A percentile compares a stretch with the other conserved stretches of the same genome.
phyloP scores from a whole-genome alignment of 2,329 filamentous ascomycete species.

The Talaromyces sp. region DNA sequence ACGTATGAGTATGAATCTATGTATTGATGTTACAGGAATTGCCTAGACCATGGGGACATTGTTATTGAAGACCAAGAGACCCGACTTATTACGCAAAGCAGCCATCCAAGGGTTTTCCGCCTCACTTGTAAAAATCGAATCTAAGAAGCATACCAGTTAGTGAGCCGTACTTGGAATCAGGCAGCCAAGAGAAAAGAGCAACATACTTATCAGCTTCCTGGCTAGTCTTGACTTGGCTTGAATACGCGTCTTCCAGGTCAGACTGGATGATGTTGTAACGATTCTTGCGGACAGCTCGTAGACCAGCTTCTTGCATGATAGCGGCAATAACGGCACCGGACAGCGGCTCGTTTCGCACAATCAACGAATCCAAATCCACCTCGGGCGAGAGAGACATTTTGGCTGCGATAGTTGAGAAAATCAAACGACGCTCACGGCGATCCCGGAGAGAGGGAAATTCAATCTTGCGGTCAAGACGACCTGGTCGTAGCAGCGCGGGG shows the following conservation, averaged over 20 bases:
- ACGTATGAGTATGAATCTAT: not conserved
- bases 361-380: slow-evolving; percentile 92
- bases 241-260: slow-evolving; percentile 95
- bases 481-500: slow-evolving; percentile 84
- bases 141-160: slow-evolving; percentile 53
- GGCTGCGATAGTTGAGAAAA: slow-evolving; percentile 92
- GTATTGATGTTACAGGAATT: slow-evolving; percentile 2
- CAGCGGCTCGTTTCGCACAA: slow-evolving; percentile 92
- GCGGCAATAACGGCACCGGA: slow-evolving; percentile 95
- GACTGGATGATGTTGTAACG: slow-evolving; percentile 98
- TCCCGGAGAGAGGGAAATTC: slow-evolving; percentile 96
- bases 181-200: not conserved
- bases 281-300: slow-evolving; percentile 94
- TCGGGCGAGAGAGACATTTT: slow-evolving; percentile 98
- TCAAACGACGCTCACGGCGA: slow-evolving; percentile 87
- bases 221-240: slow-evolving; percentile 86
- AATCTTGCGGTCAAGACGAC: slow-evolving; percentile 94
- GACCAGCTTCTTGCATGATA: slow-evolving; percentile 97
- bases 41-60: not conserved
- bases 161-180: slow-evolving; percentile 30
- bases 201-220: slow-evolving; percentile 61
- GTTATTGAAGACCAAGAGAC: slow-evolving; percentile 19
- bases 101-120: not conserved
- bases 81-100: slow-evolving; percentile 14
- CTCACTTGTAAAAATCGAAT: slow-evolving; percentile 83